Evolutionary conservation across 164 flowering plant species (phyloP), one percentile per base, ranked within the genome.

Genomic region (Aristolochia contorta): DNA sequence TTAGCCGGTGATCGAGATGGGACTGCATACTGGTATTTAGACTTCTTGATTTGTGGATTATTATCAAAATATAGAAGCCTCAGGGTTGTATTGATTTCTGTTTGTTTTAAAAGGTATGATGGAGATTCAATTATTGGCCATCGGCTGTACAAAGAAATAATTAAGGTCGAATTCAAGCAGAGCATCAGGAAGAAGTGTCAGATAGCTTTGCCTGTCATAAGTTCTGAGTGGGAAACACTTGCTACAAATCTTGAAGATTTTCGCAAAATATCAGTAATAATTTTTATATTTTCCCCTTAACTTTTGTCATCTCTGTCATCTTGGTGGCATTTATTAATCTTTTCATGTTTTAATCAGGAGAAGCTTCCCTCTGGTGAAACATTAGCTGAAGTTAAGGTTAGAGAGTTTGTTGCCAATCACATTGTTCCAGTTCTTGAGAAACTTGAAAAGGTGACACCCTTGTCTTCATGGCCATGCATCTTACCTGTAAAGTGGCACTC

Each of bases 241-340:
- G 96, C 98, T 25, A 85, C 96, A 19, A 83, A 84, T 71, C 83
- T 89, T 47, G 86, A 84, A 56, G 98, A 87, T 68, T 89, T 89
- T 74, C 74, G 27, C 1, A 67, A 70, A 58, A 75, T 79, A 65
- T 75, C 56, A 70, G 97, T 91, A 80, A 65, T 88, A 14, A 5
- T 30, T 47, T 47, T 37, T 65, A 21, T 22, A 15, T 0, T 5
- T 48, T 47, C 59, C 57, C 41, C 59, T 43, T 24, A 16, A 56
- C 53, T 3, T 62, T 60, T 57, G 27, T 62, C 32, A 15, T 16
- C 58, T 54, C 7, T 16, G 41, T 51, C 16, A 22, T 27, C 58
- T 33, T 1, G n/a, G n/a, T 14, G n/a, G 21, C 43, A 24, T 47
- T 50, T 16, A 16, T 47, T 68, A 22, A n/a, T 56, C 46, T 67